Percentiles rank a stretch among this genome's conserved stretches.
phyloP scores from a whole-genome alignment of 2,329 filamentous ascomycete species.

The Neonectria hederae region DNA sequence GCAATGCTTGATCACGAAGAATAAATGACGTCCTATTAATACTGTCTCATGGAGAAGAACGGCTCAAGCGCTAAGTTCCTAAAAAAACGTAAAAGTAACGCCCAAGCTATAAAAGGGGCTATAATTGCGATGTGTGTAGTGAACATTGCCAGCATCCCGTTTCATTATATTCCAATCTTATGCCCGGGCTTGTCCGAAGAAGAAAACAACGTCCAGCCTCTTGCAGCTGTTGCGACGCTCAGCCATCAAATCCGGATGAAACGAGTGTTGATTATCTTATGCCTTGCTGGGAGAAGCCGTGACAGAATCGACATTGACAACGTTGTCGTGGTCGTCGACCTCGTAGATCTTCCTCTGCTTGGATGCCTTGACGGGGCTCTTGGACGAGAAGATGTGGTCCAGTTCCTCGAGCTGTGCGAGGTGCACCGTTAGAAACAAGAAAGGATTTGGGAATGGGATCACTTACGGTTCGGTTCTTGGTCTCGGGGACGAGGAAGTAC shows the following conservation, averaged over 20 bases:
- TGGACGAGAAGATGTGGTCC: constrained; percentile 36
- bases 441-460: not conserved
- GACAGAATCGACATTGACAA: constrained; percentile 32
- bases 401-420: constrained; percentile 36
- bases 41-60: not conserved
- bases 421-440: not conserved
- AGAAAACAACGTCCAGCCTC: not conserved
- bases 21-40: not conserved
- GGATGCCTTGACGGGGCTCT: constrained; percentile 34
- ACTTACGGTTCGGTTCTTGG: constrained; percentile 55
- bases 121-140: not conserved
- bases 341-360: constrained; percentile 34
- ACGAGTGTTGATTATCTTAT: not conserved
- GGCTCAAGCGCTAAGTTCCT: not conserved
- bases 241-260: not conserved
- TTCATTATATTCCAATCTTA: not conserved
- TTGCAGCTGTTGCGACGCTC: not conserved
- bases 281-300: constrained; percentile 4
- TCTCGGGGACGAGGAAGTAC: constrained; percentile 62
- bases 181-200: not conserved
- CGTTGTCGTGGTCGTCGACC: constrained; percentile 30
- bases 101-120: not conserved
- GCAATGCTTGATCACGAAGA: not conserved
- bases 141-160: not conserved
- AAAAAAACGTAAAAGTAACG: not conserved